A percentile compares a stretch with the other conserved stretches of the same genome.
phyloP scores from a whole-genome alignment of 2,329 filamentous ascomycete species.

The Atkinsonella hypoxylon region DNA sequence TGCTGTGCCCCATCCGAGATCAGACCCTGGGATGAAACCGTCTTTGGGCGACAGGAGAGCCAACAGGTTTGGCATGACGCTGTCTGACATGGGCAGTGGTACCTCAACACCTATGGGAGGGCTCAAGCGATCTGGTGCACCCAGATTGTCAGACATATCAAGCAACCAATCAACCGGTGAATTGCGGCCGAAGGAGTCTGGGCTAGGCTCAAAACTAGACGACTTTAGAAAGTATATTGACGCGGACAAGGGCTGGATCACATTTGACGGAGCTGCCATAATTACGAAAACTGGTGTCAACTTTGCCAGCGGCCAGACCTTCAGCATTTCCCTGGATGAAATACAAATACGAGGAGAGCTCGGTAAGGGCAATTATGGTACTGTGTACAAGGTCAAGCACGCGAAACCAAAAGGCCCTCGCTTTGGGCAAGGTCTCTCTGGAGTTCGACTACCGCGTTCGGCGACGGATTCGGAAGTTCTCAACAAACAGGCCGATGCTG shows the following conservation, averaged over 20 bases:
- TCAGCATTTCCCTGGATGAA: conserved; percentile 91
- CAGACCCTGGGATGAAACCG: conserved; percentile 39
- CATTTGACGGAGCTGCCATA: conserved; percentile 84
- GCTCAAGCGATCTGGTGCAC: conserved; percentile 23
- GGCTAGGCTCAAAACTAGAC: conserved; percentile 38
- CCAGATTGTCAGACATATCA: conserved; percentile 32
- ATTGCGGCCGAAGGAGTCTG: conserved; percentile 22
- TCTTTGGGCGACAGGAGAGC: conserved; percentile 56
- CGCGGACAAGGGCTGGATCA: conserved; percentile 79
- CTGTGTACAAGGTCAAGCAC: conserved; percentile 92
- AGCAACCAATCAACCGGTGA: conserved; percentile 11
- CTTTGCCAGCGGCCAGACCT: conserved; percentile 79
- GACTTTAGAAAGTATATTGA: conserved; percentile 73
- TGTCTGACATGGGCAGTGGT: conserved; percentile 38
- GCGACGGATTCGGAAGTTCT: conserved; percentile 23
- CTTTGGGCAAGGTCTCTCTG: conserved; percentile 45
- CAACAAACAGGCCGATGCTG: conserved; percentile 16
- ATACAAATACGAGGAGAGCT: conserved; percentile 87
- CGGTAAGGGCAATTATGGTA: conserved; percentile 96
- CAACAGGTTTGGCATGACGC: conserved; percentile 41
- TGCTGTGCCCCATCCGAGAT: conserved; percentile 38
- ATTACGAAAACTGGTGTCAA: conserved; percentile 85
- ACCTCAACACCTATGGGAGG: conserved; percentile 13
- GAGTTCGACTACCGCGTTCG: conserved; percentile 27
- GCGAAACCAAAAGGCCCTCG: conserved; percentile 49